Evolutionary conservation across 352 stramenopile genomes (phyloP), one percentile per base, ranked within the genome.

Genomic region (Pythium phragmiticola): DNA sequence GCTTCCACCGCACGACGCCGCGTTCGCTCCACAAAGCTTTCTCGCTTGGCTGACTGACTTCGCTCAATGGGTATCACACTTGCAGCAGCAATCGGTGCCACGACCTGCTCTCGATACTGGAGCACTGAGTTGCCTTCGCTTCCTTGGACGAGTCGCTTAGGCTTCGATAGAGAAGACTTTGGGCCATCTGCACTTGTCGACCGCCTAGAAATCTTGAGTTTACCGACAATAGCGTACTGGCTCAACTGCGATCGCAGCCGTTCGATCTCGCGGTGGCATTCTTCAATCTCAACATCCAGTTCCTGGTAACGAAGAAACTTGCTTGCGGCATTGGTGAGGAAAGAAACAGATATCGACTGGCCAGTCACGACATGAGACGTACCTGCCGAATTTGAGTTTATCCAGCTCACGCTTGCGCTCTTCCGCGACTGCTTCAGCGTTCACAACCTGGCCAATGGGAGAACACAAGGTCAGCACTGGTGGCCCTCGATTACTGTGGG

Each of bases 231-330:
- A 0, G 45, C 30, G 52, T 65, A 68, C 41, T 60, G 66, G 23
- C 61, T 69, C 43, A 78, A 46, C 50, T 79, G 62, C 4, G 53
- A 55, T 30, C 74, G 67, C 28, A 90, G 63, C 5, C 74, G 74
- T 47, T 83, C 67, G 28, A 90, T 84, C 58, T 90, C 82, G 9
- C 23, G 37, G 36, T 80, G 68, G 33, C 76, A 85, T 52, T 90
- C 82, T 37, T 88, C 77, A 23, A 88, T 71, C 43, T 90, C 77
- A 34, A 79, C 48, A 37, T 89, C 77, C 6, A 88, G 59, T 48
- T 90, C 82, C 57, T 88, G 82, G 39, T 78, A 82, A 3, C 78
- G 79, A 59, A 90, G 73, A 57, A 89, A 90, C 58, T 90, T 90
- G 52, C 79, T 86, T 61, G 26, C 36, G 7, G 11, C 42, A 16